Conservation (phyloP, 1,139 yeast genomes). For the Hanseniaspora uvarum region DNA sequence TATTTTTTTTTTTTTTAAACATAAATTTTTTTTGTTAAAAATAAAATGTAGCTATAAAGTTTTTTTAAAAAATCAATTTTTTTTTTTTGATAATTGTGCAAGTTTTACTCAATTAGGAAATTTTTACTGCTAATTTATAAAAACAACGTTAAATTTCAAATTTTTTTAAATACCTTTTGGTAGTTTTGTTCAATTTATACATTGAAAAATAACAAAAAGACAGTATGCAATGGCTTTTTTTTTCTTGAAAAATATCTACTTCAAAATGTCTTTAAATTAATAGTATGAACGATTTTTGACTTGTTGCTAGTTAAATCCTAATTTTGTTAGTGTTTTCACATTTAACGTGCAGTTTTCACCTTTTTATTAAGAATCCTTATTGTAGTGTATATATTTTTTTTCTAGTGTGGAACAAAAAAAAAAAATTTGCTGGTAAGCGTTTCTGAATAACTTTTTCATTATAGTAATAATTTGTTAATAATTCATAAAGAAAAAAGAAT, state of each 20-base stretch:
- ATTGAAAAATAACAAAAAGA: not conserved
- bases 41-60: no score
- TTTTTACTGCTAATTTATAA: no score
- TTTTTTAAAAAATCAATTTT: no score
- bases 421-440: not conserved
- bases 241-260: not conserved
- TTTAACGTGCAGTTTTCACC: not conserved
- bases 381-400: not conserved
- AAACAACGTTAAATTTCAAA: not conserved
- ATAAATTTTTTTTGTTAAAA: not conserved
- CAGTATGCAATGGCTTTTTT: not conserved
- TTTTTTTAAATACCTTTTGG: not conserved
- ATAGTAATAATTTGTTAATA: not conserved
- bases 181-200: not conserved
- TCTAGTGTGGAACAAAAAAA: not conserved
- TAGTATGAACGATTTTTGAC: not conserved
- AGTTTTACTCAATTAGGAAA: not conserved
- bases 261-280: not conserved
- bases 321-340: not conserved
- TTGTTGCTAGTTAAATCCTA: not conserved
- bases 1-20: not conserved
- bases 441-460: not conserved
- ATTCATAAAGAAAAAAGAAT: not conserved
- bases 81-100: not conserved
- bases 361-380: no score